phyloP scores from a whole-genome alignment of 495 filamentous ascomycete genomes.

The Pseudomonodictys pantanalensis region DNA sequence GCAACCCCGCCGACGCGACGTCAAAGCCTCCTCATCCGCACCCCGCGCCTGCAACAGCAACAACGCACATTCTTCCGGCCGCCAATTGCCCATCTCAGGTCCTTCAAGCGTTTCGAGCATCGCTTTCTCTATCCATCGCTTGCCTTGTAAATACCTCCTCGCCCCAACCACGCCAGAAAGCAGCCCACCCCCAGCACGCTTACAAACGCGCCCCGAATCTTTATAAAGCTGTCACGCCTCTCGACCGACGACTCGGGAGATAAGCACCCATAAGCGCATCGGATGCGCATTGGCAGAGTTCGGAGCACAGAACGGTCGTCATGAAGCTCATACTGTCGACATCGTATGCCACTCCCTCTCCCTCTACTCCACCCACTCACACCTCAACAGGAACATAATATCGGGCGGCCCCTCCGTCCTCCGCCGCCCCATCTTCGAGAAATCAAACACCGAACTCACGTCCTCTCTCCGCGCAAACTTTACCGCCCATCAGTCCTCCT shows the following conservation, averaged over 20 bases:
- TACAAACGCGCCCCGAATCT: no score
- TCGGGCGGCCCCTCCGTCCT: constrained; percentile 74
- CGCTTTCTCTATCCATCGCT: background rate
- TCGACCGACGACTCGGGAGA: background rate
- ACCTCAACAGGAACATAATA: constrained; percentile 72
- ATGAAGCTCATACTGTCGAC: constrained; percentile 86
- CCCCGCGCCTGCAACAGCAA: no score
- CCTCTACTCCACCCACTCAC: constrained; percentile 11
- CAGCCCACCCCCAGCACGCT: no score
- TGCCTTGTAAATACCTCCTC: background rate
- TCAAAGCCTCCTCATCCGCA: constrained; percentile 2
- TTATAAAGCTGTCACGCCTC: background rate
- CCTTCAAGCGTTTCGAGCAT: background rate
- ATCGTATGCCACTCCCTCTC: constrained; percentile 55
- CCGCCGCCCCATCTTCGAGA: constrained; percentile 65
- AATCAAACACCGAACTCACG: constrained; percentile 84
- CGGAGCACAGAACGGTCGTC: background rate
- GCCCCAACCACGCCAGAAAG: no score
- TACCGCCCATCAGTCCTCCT: constrained; percentile 44
- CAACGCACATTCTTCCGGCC: background rate
- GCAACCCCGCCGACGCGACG: constrained; percentile 11
- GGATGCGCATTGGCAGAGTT: background rate
- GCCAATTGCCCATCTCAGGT: background rate
- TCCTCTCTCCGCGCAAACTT: constrained; percentile 83
- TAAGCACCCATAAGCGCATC: background rate